A percentile compares a stretch with the other conserved stretches of the same genome.
Conservation (phyloP, 129 eudicot species). For the Kitagawia praeruptora region DNA sequence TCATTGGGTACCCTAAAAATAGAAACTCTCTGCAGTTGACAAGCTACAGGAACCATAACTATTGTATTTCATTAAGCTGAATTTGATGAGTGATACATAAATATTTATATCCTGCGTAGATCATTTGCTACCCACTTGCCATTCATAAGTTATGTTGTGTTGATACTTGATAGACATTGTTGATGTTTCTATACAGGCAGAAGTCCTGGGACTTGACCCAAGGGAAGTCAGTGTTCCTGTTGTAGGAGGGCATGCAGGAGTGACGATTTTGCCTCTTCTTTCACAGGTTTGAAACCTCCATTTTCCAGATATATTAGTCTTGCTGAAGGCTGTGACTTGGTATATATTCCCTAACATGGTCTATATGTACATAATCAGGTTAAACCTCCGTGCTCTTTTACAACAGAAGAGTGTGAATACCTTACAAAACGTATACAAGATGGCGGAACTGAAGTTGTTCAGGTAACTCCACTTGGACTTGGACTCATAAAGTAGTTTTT, state of each 20-base stretch:
- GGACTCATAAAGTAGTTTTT: neutral
- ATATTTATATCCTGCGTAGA: neutral
- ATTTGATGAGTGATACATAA: neutral
- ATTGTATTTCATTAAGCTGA: neutral
- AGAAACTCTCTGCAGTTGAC: neutral
- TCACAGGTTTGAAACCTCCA: conserved; percentile 50
- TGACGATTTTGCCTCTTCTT: conserved; percentile 86
- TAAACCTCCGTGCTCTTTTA: conserved; percentile 73
- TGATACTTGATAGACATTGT: neutral
- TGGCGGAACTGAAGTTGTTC: conserved; percentile 97
- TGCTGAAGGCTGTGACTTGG: neutral
- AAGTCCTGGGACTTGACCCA: conserved; percentile 92
- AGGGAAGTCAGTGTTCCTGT: conserved; percentile 87
- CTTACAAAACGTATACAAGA: conserved; percentile 86
- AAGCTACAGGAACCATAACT: neutral
- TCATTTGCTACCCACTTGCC: neutral
- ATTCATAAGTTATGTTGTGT: neutral
- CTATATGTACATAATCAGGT: conserved; percentile 31
- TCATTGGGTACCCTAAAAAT: neutral
- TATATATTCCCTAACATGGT: neutral
- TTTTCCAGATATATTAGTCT: neutral
- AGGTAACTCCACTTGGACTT: conserved; percentile 29
- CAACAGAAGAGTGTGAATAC: conserved; percentile 65
- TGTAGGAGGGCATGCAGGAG: conserved; percentile 98
- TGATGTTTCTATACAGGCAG: conserved; percentile 39